These are phyloP conservation scores for Tausonia pullulans DNA, from an alignment of 1,284 basidiomycete species.

Conservation along the genomic window DNA sequence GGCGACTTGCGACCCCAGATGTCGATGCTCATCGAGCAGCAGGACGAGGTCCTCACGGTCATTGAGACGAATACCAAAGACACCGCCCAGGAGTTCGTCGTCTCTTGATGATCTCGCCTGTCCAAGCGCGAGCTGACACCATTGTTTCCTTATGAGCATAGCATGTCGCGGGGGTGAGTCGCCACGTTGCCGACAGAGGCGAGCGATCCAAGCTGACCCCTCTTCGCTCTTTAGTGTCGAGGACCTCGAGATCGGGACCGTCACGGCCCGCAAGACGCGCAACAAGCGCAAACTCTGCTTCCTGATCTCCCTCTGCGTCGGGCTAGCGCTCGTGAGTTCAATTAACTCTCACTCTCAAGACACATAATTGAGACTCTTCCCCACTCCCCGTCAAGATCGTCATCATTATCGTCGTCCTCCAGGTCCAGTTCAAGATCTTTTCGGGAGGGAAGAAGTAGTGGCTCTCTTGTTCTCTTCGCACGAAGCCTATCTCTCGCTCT, in stretches of 20 bases:
- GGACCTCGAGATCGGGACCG: background rate
- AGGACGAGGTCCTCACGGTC: constrained; percentile 3
- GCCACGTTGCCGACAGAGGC: background rate
- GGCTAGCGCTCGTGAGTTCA: background rate
- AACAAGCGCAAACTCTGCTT: background rate
- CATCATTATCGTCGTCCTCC: constrained; percentile 1
- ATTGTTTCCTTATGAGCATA: background rate
- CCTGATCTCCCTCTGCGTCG: background rate
- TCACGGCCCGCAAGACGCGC: constrained; percentile 3
- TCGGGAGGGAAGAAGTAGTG: background rate
- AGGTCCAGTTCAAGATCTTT: background rate
- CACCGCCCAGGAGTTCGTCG: background rate
- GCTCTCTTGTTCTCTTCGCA: background rate
- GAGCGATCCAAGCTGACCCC: background rate
- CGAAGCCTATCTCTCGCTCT: background rate
- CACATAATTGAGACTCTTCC: background rate
- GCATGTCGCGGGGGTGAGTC: background rate
- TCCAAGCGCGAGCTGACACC: background rate
- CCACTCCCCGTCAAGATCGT: background rate
- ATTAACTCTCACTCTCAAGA: background rate
- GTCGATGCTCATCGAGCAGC: background rate
- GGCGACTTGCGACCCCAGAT: background rate
- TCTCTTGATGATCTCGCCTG: background rate
- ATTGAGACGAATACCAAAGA: constrained; percentile 2
- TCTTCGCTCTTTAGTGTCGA: background rate